phyloP scores from a whole-genome alignment of 2,329 filamentous ascomycete species.

The Simplicillium sp. region DNA sequence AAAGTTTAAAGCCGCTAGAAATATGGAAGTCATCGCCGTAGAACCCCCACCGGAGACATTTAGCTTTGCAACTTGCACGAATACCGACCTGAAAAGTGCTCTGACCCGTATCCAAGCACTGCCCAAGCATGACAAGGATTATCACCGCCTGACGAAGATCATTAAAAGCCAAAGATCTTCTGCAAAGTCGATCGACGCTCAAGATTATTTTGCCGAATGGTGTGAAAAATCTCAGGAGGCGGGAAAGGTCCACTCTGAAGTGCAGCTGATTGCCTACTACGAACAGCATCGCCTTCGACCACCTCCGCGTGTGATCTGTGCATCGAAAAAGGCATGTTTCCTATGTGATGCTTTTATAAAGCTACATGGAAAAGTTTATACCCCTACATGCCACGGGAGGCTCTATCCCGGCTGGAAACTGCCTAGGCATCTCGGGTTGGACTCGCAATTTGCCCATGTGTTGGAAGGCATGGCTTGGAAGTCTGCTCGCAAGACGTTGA shows the following conservation, averaged over 20 bases:
- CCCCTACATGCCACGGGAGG: conserved; percentile 29
- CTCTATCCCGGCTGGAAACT: conserved; percentile 23
- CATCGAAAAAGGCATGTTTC: conserved; percentile 41
- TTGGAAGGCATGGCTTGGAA: no score
- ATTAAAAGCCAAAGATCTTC: neutral
- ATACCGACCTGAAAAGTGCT: no score
- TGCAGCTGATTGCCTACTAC: conserved; percentile 36
- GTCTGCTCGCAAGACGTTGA: no score
- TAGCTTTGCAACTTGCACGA: neutral
- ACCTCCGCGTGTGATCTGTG: conserved; percentile 32
- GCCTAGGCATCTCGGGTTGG: neutral
- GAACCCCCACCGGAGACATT: conserved; percentile 11
- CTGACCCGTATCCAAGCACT: no score
- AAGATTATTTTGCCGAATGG: neutral
- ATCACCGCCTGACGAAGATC: neutral
- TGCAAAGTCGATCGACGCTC: neutral
- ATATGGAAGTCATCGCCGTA: conserved; percentile 17
- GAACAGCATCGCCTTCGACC: conserved; percentile 17
- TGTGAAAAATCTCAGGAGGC: conserved; percentile 4
- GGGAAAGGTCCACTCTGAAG: conserved; percentile 37
- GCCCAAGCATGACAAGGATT: neutral
- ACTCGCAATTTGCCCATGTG: no score
- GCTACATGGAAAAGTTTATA: conserved; percentile 28
- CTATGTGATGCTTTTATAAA: conserved; percentile 38
- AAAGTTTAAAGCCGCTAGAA: conserved; percentile 16